phyloP scores from a whole-genome alignment of 495 filamentous ascomycete species.

The Chaetomium tenue region DNA sequence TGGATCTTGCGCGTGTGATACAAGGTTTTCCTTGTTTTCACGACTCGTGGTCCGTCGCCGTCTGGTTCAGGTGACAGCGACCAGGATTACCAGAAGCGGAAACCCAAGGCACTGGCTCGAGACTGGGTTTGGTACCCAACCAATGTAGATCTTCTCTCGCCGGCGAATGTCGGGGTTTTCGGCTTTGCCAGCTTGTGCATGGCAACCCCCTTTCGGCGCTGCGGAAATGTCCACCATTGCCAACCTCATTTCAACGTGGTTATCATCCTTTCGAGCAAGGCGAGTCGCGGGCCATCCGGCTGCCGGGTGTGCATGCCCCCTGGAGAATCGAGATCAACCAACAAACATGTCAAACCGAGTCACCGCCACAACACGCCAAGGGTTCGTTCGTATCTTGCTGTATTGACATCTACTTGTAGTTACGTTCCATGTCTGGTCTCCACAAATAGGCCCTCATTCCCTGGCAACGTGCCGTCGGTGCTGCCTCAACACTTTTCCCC shows the following conservation, averaged over 20 bases:
- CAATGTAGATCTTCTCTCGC: neutral
- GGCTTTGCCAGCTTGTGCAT: neutral
- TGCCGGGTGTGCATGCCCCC: neutral
- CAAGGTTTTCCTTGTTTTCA: neutral
- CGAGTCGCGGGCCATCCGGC: neutral
- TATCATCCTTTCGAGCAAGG: neutral
- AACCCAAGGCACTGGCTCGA: neutral
- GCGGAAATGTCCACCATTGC: too few relatives aligned
- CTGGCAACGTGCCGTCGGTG: neutral
- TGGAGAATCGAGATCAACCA: neutral
- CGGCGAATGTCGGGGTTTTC: neutral
- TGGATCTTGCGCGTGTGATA: neutral
- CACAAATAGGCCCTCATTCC: neutral
- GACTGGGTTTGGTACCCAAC: neutral
- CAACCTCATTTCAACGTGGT: neutral
- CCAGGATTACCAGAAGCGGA: neutral
- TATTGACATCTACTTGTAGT: neutral
- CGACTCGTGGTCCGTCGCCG: neutral
- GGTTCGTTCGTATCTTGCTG: neutral
- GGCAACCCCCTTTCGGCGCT: neutral
- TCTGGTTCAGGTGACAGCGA: neutral
- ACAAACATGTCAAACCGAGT: neutral
- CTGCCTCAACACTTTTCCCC: neutral
- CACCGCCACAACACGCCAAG: neutral
- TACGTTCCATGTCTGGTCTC: too few relatives aligned